Evolutionary conservation across 768 basidiomycete species (phyloP), one percentile per base, ranked within the genome.

Genomic region (Mycena indigotica): DNA sequence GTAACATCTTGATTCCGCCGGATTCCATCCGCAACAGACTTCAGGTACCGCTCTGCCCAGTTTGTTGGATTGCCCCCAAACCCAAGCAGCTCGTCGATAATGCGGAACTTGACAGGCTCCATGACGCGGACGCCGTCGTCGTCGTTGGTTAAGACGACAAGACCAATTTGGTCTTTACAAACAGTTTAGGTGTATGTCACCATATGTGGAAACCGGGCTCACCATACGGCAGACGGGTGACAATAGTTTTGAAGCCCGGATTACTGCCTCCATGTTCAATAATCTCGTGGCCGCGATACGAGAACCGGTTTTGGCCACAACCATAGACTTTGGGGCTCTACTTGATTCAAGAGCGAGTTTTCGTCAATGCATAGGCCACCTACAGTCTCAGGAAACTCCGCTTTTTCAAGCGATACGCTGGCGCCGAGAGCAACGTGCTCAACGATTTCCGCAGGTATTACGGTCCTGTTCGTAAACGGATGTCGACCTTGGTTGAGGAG

Each of bases 211-310:
- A n/a, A n/a, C n/a, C n/a, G n/a, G 19, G 28, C 46, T 8, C 6
- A 48, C 46, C 46, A 17, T 59, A 23, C 15, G 62, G 62, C 8
- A 63, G 50, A n/a, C 57, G 58, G n/a, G 58, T 28, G 40, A 65
- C 57, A n/a, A 57, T 67, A 8, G 63, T 67, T 40, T 67, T 67
- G 54, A 67, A 78, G 2, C 77, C 77, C 2, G 76, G 75, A 56
- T 75, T 74, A 45, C 65, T 70, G 2, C 79, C 77, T 2, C 75
- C 76, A 60, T 80, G 78, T 53, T 79, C 77, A 38, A 80, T 71
- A 8, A 78, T 65, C 49, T 77, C 75, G 48, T 73, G 71, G 3
- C 77, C 77, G 23, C 70, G 74, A 49, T 78, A 78, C 0, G 75
- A 69, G 54, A 69, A 77, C 10, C 73, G 57, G 61, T 67, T 71